Evolutionary conservation across 352 stramenopile species (phyloP).

Genomic region (Phytophthora hybrid): DNA sequence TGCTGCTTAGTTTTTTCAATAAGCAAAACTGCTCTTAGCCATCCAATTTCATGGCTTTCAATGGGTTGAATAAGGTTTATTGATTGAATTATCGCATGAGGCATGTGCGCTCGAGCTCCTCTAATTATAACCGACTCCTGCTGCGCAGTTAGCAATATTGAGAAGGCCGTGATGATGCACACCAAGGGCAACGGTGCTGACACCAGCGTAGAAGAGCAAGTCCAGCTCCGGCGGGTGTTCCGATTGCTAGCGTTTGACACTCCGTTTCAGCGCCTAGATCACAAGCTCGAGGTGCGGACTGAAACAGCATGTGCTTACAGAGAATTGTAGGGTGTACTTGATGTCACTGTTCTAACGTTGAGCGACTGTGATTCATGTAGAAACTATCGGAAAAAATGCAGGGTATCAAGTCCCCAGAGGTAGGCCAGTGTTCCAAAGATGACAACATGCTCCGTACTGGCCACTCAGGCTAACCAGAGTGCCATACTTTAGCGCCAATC

Average conservation of each 20-base stretch:
- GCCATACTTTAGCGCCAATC: constrained; percentile 22
- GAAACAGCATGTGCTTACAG: not conserved
- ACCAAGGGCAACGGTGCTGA: constrained; percentile 33
- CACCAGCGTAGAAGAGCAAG: constrained; percentile 77
- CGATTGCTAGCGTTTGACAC: constrained; percentile 74
- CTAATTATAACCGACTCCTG: not conserved
- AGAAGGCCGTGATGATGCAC: constrained; percentile 18
- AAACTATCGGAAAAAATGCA: constrained; percentile 56
- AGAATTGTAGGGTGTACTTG: not conserved
- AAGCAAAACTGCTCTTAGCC: no score
- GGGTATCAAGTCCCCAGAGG: constrained; percentile 24
- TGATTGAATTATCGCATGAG: no score
- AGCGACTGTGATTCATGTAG: constrained; percentile 23
- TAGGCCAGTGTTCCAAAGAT: not conserved
- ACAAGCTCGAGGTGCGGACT: constrained; percentile 67
- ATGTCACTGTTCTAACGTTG: not conserved
- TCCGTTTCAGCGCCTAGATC: constrained; percentile 60
- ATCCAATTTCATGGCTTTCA: no score
- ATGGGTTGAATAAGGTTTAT: no score
- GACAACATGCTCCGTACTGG: not conserved
- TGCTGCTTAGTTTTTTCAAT: no score
- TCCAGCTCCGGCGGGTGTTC: constrained; percentile 80
- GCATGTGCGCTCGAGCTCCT: not conserved
- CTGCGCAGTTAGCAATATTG: not conserved
- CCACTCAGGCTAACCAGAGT: not conserved